Evolutionary conservation across 495 filamentous ascomycete genomes (phyloP).

Genomic region (Neurospora sp.): DNA sequence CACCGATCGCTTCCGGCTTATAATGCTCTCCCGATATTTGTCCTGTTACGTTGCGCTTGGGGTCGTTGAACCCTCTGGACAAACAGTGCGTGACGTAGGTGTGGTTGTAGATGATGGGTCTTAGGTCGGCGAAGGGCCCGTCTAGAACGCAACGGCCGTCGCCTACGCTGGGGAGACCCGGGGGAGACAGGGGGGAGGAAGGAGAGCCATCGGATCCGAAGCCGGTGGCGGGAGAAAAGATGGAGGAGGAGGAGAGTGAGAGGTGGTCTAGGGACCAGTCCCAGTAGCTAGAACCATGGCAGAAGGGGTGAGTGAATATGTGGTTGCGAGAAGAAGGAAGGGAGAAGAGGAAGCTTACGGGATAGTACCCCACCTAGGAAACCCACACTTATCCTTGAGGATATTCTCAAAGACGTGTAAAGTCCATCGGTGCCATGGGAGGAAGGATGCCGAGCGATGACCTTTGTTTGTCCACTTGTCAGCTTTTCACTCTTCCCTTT

Average conservation of each 20-base stretch:
- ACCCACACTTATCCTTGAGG: neutral
- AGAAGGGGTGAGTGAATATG: too few relatives aligned
- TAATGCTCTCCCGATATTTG: neutral
- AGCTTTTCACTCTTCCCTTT: too few relatives aligned
- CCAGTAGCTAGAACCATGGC: neutral
- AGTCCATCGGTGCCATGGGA: neutral
- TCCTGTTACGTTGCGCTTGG: neutral
- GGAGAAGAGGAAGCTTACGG: neutral
- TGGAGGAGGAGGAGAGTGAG: neutral
- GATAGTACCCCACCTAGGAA: neutral
- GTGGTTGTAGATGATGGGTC: slow-evolving; percentile 2
- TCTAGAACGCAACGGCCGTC: neutral
- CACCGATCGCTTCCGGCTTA: neutral
- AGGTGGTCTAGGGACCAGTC: slow-evolving; percentile 2
- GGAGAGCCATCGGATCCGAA: neutral
- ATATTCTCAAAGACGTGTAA: neutral
- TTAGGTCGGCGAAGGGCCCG: neutral
- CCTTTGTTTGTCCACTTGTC: neutral
- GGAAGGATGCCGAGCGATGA: neutral
- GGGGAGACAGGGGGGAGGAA: too few relatives aligned
- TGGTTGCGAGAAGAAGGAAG: too few relatives aligned
- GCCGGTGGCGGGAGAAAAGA: neutral
- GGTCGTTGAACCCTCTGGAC: neutral
- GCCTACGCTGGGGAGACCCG: neutral
- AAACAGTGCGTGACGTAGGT: slow-evolving; percentile 2